Percentiles rank a stretch among this genome's conserved stretches.
These are phyloP conservation scores for Leccinum rimulosum DNA, from an alignment of 768 basidiomycete genomes.

Conservation along the genomic window DNA sequence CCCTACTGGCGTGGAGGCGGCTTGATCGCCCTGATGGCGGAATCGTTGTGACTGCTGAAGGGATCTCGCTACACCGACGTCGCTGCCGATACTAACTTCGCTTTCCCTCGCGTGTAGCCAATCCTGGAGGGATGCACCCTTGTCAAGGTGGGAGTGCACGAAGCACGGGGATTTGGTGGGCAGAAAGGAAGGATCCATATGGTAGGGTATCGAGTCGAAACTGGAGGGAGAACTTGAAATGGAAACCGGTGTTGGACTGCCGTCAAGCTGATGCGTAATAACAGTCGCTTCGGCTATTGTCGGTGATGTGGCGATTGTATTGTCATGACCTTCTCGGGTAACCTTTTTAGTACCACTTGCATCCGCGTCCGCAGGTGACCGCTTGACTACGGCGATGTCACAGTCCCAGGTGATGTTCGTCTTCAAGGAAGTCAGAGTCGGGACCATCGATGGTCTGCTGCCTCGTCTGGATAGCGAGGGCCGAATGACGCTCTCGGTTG, in stretches of 20 bases:
- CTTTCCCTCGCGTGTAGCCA: conserved; percentile 52
- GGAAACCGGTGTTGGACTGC: conserved; percentile 16
- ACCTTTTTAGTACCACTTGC: conserved; percentile 18
- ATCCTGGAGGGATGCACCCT: conserved; percentile 72
- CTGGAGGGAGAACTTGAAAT: conserved; percentile 31
- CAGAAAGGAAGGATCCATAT: conserved; percentile 25
- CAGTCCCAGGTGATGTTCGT: conserved; percentile 35
- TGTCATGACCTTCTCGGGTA: not conserved
- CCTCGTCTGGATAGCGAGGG: conserved; percentile 40
- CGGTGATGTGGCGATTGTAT: conserved; percentile 16
- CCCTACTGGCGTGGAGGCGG: conserved; percentile 11
- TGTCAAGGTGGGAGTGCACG: conserved; percentile 89
- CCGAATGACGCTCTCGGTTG: conserved; percentile 23
- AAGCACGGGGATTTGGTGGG: conserved; percentile 74
- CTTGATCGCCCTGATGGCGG: conserved; percentile 9
- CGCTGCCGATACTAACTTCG: conserved; percentile 23
- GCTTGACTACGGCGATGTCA: conserved; percentile 35
- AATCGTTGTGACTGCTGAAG: conserved; percentile 34
- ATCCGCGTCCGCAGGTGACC: conserved; percentile 17
- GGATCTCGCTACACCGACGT: conserved; percentile 52
- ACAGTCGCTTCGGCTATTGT: conserved; percentile 15
- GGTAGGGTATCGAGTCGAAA: conserved; percentile 24
- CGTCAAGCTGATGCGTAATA: conserved; percentile 18
- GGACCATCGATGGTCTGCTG: conserved; percentile 29
- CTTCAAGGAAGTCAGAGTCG: conserved; percentile 28